A percentile compares a stretch with the other conserved stretches of the same genome.
These are phyloP conservation scores for Viridothelium virens DNA, from an alignment of 495 filamentous ascomycete genomes.

Conservation along the genomic window DNA sequence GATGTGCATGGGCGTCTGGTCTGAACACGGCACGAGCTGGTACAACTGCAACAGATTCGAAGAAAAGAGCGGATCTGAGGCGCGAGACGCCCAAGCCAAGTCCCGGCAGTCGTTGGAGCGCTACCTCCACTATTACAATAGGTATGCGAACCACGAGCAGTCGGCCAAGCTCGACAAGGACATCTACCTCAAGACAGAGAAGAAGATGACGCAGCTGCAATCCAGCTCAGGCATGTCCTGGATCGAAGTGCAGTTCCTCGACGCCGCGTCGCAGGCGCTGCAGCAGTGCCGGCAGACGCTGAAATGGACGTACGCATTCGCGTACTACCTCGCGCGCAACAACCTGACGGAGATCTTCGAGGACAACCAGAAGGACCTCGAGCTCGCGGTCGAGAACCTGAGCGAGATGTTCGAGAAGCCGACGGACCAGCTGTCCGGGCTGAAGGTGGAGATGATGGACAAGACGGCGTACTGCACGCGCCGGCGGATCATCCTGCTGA, in stretches of 20 bases:
- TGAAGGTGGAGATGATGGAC: slow-evolving; percentile 97
- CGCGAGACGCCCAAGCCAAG: slow-evolving; percentile 80
- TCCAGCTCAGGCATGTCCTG: slow-evolving; percentile 90
- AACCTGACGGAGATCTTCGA: slow-evolving; percentile 97
- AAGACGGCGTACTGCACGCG: slow-evolving; percentile 96
- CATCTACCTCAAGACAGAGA: slow-evolving; percentile 90
- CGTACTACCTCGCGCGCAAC: slow-evolving; percentile 89
- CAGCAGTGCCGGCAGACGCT: slow-evolving; percentile 94
- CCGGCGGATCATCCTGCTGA: slow-evolving; percentile 76
- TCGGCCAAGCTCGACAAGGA: slow-evolving; percentile 96
- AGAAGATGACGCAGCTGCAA: slow-evolving; percentile 96
- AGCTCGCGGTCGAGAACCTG: slow-evolving; percentile 90
- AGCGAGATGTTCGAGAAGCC: slow-evolving; percentile 98
- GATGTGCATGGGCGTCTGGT: slow-evolving; percentile 99
- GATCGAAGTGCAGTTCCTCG: slow-evolving; percentile 97
- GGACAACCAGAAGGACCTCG: slow-evolving; percentile 96
- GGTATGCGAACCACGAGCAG: slow-evolving; percentile 97
- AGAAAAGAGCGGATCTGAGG: slow-evolving; percentile 86
- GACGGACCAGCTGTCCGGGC: slow-evolving; percentile 66
- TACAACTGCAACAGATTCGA: slow-evolving; percentile 98
- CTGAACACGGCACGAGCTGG: slow-evolving; percentile 98
- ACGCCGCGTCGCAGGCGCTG: slow-evolving; percentile 83
- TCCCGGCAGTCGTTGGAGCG: slow-evolving; percentile 84
- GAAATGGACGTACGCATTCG: slow-evolving; percentile 99
- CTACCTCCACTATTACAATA: slow-evolving; percentile 97